Conservation (phyloP, 106 monocot genomes). For the Dendrobium huoshanense region DNA sequence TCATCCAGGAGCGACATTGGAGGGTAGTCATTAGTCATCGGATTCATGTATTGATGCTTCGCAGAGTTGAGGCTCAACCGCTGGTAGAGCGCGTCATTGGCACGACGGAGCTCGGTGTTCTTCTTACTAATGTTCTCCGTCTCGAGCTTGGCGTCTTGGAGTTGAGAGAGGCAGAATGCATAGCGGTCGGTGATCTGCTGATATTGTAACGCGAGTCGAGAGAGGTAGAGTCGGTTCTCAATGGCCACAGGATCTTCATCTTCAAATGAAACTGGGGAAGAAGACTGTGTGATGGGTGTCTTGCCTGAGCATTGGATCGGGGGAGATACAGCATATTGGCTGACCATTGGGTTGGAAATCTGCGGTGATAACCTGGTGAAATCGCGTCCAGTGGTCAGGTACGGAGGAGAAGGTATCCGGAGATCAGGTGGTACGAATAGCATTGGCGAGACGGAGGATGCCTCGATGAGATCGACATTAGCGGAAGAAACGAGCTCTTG, state of each 20-base stretch:
- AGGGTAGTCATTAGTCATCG: background rate
- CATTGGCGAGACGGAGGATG: background rate
- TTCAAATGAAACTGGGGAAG: conserved; percentile 34
- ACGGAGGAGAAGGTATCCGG: conserved; percentile 8
- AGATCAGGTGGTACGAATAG: conserved; percentile 11
- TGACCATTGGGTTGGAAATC: background rate
- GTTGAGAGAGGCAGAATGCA: conserved; percentile 67
- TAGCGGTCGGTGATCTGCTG: conserved; percentile 54
- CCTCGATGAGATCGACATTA: conserved; percentile 1
- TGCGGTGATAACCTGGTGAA: conserved; percentile 23
- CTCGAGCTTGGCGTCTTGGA: conserved; percentile 50
- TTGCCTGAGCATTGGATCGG: conserved; percentile 1
- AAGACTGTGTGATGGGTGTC: conserved; percentile 18
- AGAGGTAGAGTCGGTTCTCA: conserved; percentile 38
- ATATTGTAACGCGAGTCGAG: conserved; percentile 64
- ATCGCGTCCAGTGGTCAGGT: conserved; percentile 22
- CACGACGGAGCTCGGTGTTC: conserved; percentile 61
- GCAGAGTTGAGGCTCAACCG: conserved; percentile 25
- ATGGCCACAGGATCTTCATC: conserved; percentile 18
- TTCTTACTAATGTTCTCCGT: conserved; percentile 53
- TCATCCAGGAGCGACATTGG: conserved; percentile 29
- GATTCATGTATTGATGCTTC: background rate
- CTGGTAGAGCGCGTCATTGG: conserved; percentile 52
- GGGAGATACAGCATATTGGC: background rate
- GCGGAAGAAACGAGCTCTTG: conserved; percentile 17